Base-by-base conservation (phyloP, 2,329 filamentous ascomycete genomes). In the Arthroderma sp. region DNA sequence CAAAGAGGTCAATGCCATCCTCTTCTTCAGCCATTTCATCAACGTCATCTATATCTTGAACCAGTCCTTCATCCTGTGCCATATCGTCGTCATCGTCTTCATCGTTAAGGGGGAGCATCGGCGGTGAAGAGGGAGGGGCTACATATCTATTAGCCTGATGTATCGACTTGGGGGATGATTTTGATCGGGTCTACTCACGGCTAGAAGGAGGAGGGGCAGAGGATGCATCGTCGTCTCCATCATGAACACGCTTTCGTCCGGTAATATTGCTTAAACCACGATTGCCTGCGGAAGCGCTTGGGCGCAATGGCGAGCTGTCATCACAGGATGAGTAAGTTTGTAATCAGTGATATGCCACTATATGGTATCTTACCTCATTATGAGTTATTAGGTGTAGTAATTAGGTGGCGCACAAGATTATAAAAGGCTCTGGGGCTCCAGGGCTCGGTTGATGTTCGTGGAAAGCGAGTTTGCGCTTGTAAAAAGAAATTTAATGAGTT, bases 251-350 rank as follows among this genome's bases (percentile, higher is more conserved):
- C 63, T 83, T 83, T 49, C 77, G 71, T 49, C 72, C 66, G 52
- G 67, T 73, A 50, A 67, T 55, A 43, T 66, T 67, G 11, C 66
- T 64, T 46, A 74, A 62, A 43, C 85, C 85, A 54, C 85, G 79
- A 66, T 94, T 94, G 56, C 81, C 86, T 52, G 87, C 88, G 49
- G 81, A 79, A 72, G 84, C 82, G 66, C 80, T 86, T 55, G 80
- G 74, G 64, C 82, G 80, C 49, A 93, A 74, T 61, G 88, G 87
- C 62, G 86, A 93, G 71, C 85, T 93, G 59, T 31, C 10, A 22
- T 22, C 1, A 22, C 15, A 22, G 15, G 15, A 22, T 22, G 15
- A 22, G 15, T 3, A 22, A 22, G 15, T 22, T 3, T 22, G 15
- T 22, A 22, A 22, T 22, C 15, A 22, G 15, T 22, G 15, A 22